phyloP scores from a whole-genome alignment of 768 basidiomycete species.

The Mycena floridula region DNA sequence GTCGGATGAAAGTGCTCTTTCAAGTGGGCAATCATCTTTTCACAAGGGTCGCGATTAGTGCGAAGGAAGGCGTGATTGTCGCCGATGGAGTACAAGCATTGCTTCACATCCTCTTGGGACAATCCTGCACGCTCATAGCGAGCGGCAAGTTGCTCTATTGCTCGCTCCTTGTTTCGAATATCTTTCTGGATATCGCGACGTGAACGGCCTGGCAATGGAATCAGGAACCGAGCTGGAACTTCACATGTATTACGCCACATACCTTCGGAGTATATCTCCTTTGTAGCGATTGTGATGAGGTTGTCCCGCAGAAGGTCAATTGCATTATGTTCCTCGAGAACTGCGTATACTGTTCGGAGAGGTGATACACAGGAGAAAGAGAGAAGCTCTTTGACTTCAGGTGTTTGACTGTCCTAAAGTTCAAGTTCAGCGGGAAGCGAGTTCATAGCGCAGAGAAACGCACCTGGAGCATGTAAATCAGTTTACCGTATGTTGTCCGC shows the following conservation, averaged over 20 bases:
- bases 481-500: constrained; percentile 83
- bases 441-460: constrained; percentile 8
- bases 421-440: constrained; percentile 1
- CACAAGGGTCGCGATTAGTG: constrained; percentile 83
- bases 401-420: constrained; percentile 88
- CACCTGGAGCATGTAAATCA: constrained; percentile 80
- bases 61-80: constrained; percentile 88
- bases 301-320: constrained; percentile 71
- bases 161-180: constrained; percentile 79
- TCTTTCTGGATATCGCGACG: constrained; percentile 80
- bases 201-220: too few species aligned
- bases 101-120: constrained; percentile 59
- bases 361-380: constrained; percentile 74
- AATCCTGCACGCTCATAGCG: constrained; percentile 57
- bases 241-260: too few species aligned
- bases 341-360: constrained; percentile 66
- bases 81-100: constrained; percentile 83
- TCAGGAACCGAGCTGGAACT: too few species aligned
- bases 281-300: constrained; percentile 68
- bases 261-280: constrained; percentile 73
- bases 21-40: constrained; percentile 72
- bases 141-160: constrained; percentile 67
- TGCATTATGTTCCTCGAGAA: constrained; percentile 61
- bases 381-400: constrained; percentile 75
- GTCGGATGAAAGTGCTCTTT: constrained; percentile 76